A percentile compares a stretch with the other conserved stretches of the same genome.
Conservation (phyloP, 306 rosid genomes). For the Begonia peltatifolia region DNA sequence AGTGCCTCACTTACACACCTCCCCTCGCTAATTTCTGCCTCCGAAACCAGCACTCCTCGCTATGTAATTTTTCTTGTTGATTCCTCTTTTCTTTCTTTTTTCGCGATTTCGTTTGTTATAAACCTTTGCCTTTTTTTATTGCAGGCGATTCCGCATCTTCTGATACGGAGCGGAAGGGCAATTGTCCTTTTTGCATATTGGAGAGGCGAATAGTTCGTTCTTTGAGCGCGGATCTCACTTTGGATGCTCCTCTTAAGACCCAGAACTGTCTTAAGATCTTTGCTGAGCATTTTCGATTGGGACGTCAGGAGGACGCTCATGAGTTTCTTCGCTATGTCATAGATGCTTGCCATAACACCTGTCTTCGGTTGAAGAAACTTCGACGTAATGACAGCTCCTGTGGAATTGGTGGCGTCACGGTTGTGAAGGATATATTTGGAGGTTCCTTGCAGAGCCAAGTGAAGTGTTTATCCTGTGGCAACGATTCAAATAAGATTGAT, state of each 20-base stretch:
- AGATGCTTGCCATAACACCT: slow-evolving; percentile 90
- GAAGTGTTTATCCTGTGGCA: slow-evolving; percentile 80
- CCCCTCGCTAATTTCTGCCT: slow-evolving; percentile 99
- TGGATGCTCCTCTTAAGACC: slow-evolving; percentile 61
- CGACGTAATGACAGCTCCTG: slow-evolving; percentile 23
- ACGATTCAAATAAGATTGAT: slow-evolving; percentile 94
- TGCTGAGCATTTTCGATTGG: slow-evolving; percentile 60
- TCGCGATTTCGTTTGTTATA: neutral
- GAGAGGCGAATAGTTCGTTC: slow-evolving; percentile 78
- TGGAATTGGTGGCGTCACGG: slow-evolving; percentile 15
- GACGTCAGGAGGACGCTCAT: slow-evolving; percentile 96
- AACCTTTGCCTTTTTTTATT: neutral
- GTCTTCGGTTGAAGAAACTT: slow-evolving; percentile 77
- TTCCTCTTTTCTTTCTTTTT: neutral
- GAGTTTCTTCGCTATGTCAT: slow-evolving; percentile 90
- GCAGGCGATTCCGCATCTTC: slow-evolving; percentile 75
- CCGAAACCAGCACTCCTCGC: slow-evolving; percentile 58
- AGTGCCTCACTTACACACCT: slow-evolving; percentile 98
- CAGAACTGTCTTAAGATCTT: slow-evolving; percentile 68
- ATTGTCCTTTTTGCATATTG: slow-evolving; percentile 78
- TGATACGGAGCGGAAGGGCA: slow-evolving; percentile 38
- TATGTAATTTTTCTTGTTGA: slow-evolving; percentile 25
- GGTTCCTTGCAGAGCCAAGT: slow-evolving; percentile 99
- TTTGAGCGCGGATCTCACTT: slow-evolving; percentile 44
- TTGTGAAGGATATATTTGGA: slow-evolving; percentile 85